A percentile compares a stretch with the other conserved stretches of the same genome.
Evolutionary conservation across 2,329 filamentous ascomycete species (phyloP).

Genomic region (Fusarium phyllophilum): DNA sequence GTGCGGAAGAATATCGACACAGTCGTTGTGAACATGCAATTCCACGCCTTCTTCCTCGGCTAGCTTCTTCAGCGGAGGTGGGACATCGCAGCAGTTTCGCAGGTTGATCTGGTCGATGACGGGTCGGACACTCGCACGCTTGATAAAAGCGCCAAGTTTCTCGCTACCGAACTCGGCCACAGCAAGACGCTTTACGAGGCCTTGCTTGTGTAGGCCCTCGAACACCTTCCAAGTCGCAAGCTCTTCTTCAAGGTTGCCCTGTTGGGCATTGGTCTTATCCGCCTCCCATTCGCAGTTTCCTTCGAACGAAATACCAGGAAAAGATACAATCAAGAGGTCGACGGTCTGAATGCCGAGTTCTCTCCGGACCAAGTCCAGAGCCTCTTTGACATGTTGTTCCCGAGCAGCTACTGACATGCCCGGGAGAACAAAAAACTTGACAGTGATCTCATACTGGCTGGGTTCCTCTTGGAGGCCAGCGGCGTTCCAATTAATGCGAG

Average conservation of each 20-base stretch:
- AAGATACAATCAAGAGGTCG: constrained; percentile 91
- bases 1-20: constrained; percentile 86
- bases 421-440: constrained; percentile 93
- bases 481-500: constrained; percentile 77
- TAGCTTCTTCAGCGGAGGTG: constrained; percentile 83
- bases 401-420: constrained; percentile 72
- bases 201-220: constrained; percentile 77
- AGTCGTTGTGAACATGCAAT: constrained; percentile 92
- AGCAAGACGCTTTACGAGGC: constrained; percentile 79
- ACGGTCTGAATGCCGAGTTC: constrained; percentile 80
- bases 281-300: constrained; percentile 87
- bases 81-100: constrained; percentile 94
- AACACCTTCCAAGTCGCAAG: constrained; percentile 76
- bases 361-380: constrained; percentile 80
- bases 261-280: constrained; percentile 68
- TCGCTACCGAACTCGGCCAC: constrained; percentile 92
- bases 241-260: constrained; percentile 75
- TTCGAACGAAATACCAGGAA: constrained; percentile 93
- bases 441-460: constrained; percentile 89
- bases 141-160: constrained; percentile 81
- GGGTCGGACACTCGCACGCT: constrained; percentile 75
- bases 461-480: constrained; percentile 83
- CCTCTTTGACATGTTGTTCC: constrained; percentile 77
- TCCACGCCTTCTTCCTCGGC: constrained; percentile 88
- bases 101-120: constrained; percentile 96